A percentile compares a stretch with the other conserved stretches of the same genome.
Evolutionary conservation across 805 yeast species (phyloP).

Genomic region (Saturnispora saitoi): DNA sequence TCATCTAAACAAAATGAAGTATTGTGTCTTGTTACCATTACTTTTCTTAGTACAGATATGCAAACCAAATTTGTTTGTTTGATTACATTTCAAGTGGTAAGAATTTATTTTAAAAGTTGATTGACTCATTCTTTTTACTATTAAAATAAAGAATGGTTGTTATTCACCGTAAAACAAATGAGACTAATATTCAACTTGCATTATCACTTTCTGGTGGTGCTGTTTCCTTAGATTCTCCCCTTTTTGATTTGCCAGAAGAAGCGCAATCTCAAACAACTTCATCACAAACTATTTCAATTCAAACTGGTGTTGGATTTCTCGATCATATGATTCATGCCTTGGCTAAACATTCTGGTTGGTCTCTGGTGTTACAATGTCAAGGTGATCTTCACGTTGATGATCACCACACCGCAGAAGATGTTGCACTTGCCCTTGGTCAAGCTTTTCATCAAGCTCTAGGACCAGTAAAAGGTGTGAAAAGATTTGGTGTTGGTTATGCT

Average conservation of each 20-base stretch:
- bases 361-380: slow-evolving; percentile 75
- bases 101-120: background rate
- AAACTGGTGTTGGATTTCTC: slow-evolving; percentile 89
- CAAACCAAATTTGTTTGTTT: too few species aligned
- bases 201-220: slow-evolving; percentile 79
- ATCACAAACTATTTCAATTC: slow-evolving; percentile 67
- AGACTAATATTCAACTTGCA: slow-evolving; percentile 85
- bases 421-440: slow-evolving; percentile 83
- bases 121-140: background rate
- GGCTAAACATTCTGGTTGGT: slow-evolving; percentile 97
- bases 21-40: too few species aligned
- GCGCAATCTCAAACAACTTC: slow-evolving; percentile 35
- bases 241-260: slow-evolving; percentile 42
- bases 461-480: slow-evolving; percentile 77
- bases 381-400: slow-evolving; percentile 96
- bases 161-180: slow-evolving; percentile 74
- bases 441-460: slow-evolving; percentile 90
- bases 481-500: slow-evolving; percentile 90
- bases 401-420: slow-evolving; percentile 95
- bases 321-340: slow-evolving; percentile 98
- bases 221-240: slow-evolving; percentile 39
- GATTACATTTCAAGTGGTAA: background rate
- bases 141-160: slow-evolving; percentile 29
- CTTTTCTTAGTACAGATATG: too few species aligned
- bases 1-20: too few species aligned